Evolutionary conservation across 495 filamentous ascomycete genomes (phyloP), one percentile per base, ranked within the genome.

Genomic region (Penicillium coprophilum): DNA sequence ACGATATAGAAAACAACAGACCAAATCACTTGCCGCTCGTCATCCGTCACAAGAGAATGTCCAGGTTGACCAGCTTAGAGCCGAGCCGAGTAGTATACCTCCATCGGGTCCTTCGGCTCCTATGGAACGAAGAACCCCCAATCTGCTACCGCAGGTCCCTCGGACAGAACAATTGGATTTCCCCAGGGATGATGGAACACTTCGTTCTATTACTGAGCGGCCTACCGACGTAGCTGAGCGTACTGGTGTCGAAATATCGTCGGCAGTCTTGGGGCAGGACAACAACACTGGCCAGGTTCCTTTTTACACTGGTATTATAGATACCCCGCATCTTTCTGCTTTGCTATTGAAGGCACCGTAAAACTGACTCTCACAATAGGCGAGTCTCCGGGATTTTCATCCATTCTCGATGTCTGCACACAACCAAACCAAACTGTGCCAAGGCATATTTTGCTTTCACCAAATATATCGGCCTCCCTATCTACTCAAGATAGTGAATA

Each of bases 361-460:
- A 9, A 31, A 8, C 30, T 31, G 9, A 31, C 8, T 31, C 11
- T 11, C 30, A 31, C 6, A 6, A 31, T 9, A 53, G 50, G 50
- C 23, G 50, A 53, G n/a, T 44, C 50, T 3, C 50, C 68, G 0
- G 68, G 68, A 3, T 58, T 61, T 11, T 62, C 60, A 15, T 62
- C 64, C 9, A 56, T 61, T 2, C 50, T 71, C 19, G 51, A 63
- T 40, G 39, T 70, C 31, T 65, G 59, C 50, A 57, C 57, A 10
- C 41, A 40, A 13, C 49, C 63, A 0, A 58, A 55, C 6, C 50
- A 67, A 24, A 54, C 62, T 11, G 27, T 67, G 12, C 64, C 62
- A n/a, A 61, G 55, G 21, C 68, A 71, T 48, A 53, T 73, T 23
- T 47, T 73, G 2, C 55, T 71, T 17, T 61, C 67, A n/a, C 60